These are phyloP conservation scores for Pseudomonodictys pantanalensis DNA, from an alignment of 495 filamentous ascomycete genomes.

Conservation along the genomic window DNA sequence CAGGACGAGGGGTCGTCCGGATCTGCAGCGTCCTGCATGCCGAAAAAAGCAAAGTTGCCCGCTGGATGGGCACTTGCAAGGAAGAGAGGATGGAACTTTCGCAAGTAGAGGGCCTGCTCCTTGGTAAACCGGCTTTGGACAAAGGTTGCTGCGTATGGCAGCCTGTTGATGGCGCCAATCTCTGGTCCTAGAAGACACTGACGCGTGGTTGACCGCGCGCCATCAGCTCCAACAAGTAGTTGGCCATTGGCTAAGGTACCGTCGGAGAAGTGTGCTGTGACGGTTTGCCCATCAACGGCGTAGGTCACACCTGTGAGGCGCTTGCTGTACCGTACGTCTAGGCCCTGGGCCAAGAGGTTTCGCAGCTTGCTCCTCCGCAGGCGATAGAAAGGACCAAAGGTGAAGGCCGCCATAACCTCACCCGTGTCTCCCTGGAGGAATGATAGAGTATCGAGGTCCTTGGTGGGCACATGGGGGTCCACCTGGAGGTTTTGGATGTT, in stretches of 20 bases:
- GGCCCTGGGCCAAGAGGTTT: slow-evolving; percentile 39
- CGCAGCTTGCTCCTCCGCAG: slow-evolving; percentile 48
- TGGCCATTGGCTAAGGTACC: slow-evolving; percentile 40
- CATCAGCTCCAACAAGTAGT: slow-evolving; percentile 47
- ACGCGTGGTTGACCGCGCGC: slow-evolving; percentile 45
- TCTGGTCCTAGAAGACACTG: slow-evolving; percentile 39
- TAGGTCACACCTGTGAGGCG: slow-evolving; percentile 25
- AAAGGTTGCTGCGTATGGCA: slow-evolving; percentile 29
- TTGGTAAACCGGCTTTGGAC: slow-evolving; percentile 23
- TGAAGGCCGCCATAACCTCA: slow-evolving; percentile 38
- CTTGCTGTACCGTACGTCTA: slow-evolving; percentile 45
- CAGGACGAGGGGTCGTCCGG: slow-evolving; percentile 22
- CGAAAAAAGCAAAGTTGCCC: slow-evolving; percentile 36
- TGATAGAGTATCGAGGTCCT: slow-evolving; percentile 39
- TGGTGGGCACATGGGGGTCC: slow-evolving; percentile 38
- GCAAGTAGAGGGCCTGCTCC: slow-evolving; percentile 32
- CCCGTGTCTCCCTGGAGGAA: slow-evolving; percentile 52
- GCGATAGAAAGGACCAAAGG: slow-evolving; percentile 46
- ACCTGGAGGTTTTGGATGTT: slow-evolving; percentile 46
- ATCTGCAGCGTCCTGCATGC: slow-evolving; percentile 32
- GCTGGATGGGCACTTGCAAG: slow-evolving; percentile 36
- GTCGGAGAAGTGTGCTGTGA: slow-evolving; percentile 44
- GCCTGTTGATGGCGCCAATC: slow-evolving; percentile 29
- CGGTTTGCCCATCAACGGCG: slow-evolving; percentile 24
- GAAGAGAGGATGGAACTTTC: slow-evolving; percentile 34